Base-by-base conservation (phyloP, 306 rosid species). In the Rosa lucieae region DNA sequence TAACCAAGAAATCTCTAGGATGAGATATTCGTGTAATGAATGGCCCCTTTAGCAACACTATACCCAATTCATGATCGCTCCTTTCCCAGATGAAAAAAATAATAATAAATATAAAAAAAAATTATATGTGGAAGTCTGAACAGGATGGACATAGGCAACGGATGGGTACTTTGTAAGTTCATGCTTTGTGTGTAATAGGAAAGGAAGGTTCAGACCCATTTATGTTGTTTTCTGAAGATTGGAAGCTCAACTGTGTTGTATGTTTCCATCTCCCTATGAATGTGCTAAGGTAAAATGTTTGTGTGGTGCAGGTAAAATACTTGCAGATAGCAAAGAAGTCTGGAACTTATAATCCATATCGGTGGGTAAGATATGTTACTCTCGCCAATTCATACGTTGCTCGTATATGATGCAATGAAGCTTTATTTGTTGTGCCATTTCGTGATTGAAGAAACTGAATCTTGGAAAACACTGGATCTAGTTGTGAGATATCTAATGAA, bases 341-440 rank as follows among this genome's bases (percentile, higher is more conserved):
- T 73, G 92, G 82, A 70, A 81, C 82, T 29, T 86, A 84, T 53
- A 93, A 92, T 81, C 97, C 97, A 62, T 89, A 89, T 77, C 86
- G 95, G 72, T 92, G 97, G 97, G 93, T 92, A 78, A 92, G 97
- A 89, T 92, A 89, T 77, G 95, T 92, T 58, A 90, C 97, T 17
- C 90, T 86, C 48, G 87, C 95, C 80, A 90, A 89, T 84, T 92
- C 97, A 49, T 90, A 92, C 5, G 97, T 89, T 77, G 93, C 97
- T 74, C 95, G 95, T 29, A 71, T 92, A 79, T 92, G 90, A 90
- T 79, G 56, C 73, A 48, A 51, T 67, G 73, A 43, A 72, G 82
- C 76, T 51, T 69, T 15, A 40, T 15, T 17, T 65, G 75, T 51
- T 74, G 23, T 39, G 67, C 72, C 20, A 23, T 67, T 85, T 70